Percentiles rank a stretch among this genome's conserved stretches.
Evolutionary conservation across 345 rosid genomes (phyloP).

Genomic region (Melastoma malabathricum): DNA sequence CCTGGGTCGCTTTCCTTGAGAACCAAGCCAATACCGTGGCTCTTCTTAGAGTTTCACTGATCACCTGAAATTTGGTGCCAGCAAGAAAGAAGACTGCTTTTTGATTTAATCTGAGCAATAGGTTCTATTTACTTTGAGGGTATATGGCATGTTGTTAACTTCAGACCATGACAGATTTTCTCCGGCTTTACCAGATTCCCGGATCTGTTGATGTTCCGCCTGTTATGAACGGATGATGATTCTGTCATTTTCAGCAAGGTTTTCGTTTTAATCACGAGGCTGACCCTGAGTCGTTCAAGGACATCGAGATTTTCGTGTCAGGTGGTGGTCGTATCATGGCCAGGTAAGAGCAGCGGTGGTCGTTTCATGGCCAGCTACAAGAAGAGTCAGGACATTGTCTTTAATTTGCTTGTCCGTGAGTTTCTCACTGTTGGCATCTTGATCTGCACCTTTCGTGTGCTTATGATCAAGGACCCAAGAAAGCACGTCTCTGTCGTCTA

Average conservation of each 20-base stretch:
- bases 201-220: conserved; percentile 38
- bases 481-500: conserved; percentile 44
- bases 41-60: conserved; percentile 44
- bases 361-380: conserved; percentile 64
- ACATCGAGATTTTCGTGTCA: conserved; percentile 43
- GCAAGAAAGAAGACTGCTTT: neutral
- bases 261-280: no score
- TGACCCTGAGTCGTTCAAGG: conserved; percentile 38
- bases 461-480: conserved; percentile 45
- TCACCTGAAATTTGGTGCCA: conserved; percentile 22
- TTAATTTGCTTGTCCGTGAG: conserved; percentile 46
- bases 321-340: no score
- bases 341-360: conserved; percentile 59
- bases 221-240: conserved; percentile 6
- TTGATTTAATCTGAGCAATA: neutral
- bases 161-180: conserved; percentile 35
- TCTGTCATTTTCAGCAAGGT: no score
- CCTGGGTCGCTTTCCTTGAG: conserved; percentile 53
- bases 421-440: conserved; percentile 22
- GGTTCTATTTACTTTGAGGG: conserved; percentile 26
- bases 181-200: conserved; percentile 25
- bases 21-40: conserved; percentile 55
- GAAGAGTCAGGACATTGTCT: conserved; percentile 45
- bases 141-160: conserved; percentile 49
- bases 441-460: conserved; percentile 22